Conservation (phyloP, 176 grass and related monocot genomes). For the Areca catechu region DNA sequence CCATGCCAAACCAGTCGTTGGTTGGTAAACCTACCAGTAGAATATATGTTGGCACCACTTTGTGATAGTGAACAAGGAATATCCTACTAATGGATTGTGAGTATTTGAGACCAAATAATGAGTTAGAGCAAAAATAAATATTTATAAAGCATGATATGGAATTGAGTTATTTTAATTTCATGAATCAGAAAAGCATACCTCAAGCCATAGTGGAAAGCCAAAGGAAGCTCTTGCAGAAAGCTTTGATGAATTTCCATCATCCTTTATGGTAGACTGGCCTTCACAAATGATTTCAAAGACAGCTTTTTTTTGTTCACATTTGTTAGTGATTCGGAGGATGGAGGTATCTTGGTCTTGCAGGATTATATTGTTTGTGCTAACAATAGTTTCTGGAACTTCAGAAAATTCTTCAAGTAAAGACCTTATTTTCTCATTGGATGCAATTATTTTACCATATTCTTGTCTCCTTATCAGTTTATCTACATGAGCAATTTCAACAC, state of each 20-base stretch:
- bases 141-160: neutral
- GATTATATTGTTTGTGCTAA: constrained; percentile 65
- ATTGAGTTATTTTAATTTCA: neutral
- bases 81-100: too few species aligned
- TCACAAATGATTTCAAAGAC: constrained; percentile 69
- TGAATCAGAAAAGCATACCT: constrained; percentile 38
- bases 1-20: too few species aligned
- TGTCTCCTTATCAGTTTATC: constrained; percentile 78
- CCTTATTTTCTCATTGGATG: constrained; percentile 53
- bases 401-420: constrained; percentile 49
- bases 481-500: constrained; percentile 73
- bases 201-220: constrained; percentile 90
- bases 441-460: constrained; percentile 71
- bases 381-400: constrained; percentile 63
- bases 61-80: too few species aligned
- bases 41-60: too few species aligned
- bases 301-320: constrained; percentile 50
- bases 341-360: constrained; percentile 64
- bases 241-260: constrained; percentile 45
- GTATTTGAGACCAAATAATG: neutral
- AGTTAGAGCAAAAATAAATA: constrained; percentile 3
- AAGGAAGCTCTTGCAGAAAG: constrained; percentile 62
- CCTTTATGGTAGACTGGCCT: constrained; percentile 48
- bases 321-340: constrained; percentile 66
- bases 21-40: too few species aligned